Conservation (phyloP, 208 protist genomes). For the Phytomonas francai region DNA sequence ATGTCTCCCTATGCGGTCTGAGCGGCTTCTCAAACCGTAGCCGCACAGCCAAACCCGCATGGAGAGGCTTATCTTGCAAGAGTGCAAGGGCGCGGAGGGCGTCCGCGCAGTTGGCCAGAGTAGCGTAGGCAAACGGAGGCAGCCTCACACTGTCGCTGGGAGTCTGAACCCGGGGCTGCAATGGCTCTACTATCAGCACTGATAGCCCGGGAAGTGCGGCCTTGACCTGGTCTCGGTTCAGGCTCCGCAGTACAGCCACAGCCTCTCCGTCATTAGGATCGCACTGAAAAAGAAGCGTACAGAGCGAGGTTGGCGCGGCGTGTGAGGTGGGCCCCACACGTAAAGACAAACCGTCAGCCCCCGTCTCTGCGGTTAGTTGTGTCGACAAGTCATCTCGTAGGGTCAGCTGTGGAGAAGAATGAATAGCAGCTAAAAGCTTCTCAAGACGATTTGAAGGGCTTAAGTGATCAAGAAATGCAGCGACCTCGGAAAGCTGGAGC, state of each 20-base stretch:
- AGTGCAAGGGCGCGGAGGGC: neutral
- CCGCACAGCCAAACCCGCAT: neutral
- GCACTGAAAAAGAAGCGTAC: neutral
- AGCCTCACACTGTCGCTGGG: neutral
- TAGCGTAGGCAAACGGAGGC: neutral
- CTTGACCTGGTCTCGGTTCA: neutral
- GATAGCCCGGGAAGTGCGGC: neutral
- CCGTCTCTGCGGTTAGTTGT: neutral
- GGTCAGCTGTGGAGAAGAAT: neutral
- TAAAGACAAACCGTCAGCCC: neutral
- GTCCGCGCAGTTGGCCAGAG: neutral
- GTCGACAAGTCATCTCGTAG: neutral
- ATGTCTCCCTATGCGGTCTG: neutral
- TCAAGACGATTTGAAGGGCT: neutral
- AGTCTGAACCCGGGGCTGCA: neutral
- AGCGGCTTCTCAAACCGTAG: neutral
- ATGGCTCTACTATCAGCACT: neutral
- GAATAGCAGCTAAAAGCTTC: neutral
- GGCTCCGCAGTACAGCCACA: neutral
- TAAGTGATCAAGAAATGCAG: neutral
- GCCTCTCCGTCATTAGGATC: neutral
- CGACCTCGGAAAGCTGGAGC: neutral
- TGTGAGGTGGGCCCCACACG: neutral
- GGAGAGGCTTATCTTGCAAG: neutral
- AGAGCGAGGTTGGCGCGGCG: neutral